Evolutionary conservation across 768 basidiomycete species (phyloP), one percentile per base, ranked within the genome.

Genomic region (Pilatotrama ljubarskyi): DNA sequence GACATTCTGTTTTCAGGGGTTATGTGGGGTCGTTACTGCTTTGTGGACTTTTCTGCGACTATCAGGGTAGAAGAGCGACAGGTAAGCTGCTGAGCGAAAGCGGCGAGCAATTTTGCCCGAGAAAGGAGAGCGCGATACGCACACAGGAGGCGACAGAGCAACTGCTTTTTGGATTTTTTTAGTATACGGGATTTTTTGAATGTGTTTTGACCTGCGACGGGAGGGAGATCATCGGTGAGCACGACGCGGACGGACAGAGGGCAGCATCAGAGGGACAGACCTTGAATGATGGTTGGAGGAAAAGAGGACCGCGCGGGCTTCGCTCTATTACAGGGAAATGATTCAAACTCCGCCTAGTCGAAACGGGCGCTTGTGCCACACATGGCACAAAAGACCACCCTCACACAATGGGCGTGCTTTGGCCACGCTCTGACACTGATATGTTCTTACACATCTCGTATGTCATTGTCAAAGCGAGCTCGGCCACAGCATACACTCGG

Each of bases 11-110:
- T 67, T 74, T 76, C 71, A 55, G 55, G 64, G 66, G 63, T 62
- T 63, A 55, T 59, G 65, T 80, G 81, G 75, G 77, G 87, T 93
- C 90, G 90, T 93, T 93, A 93, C 90, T 93, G 89, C 86, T 90
- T 90, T 86, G 83, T 87, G 81, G 77, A 80, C 83, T 90, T 91
- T 90, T 89, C 87, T 86, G 78, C 74, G 77, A 80, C 83, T 86
- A 73, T 11, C 35, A 37, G 61, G 22, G 41, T 24, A 24, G 62
- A 59, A 58, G 62, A 50, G 55, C 40, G 48, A 53, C 61, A 26
- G 32, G 53, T 63, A 48, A 62, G 63, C 44, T 55, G 15, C 9
- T 7, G 38, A 37, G 32, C 55, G 25, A 50, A 55, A 53, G 67
- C 62, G 52, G 50, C 56, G 51, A 41, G 51, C 59, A 68, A 64